Evolutionary conservation across 2,329 filamentous ascomycete genomes (phyloP).

Genomic region (Talaromyces sp.): DNA sequence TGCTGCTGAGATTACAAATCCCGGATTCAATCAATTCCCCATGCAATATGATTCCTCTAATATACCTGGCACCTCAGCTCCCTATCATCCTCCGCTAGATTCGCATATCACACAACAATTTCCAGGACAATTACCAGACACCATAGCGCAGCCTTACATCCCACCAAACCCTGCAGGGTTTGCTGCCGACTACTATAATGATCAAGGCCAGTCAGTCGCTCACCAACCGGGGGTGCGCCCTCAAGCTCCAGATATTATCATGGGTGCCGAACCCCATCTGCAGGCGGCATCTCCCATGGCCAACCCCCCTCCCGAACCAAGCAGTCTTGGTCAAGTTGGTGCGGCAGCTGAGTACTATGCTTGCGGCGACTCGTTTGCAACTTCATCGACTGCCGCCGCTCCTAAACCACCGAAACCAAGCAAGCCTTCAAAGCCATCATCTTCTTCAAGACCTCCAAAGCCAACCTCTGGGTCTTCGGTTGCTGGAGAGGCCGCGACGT

Average conservation of each 20-base stretch:
- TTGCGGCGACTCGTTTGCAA: constrained; percentile 20
- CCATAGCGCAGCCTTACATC: constrained; percentile 46
- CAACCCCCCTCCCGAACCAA: constrained; percentile 59
- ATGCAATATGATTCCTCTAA: constrained; percentile 30
- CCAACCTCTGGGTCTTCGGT: constrained; percentile 12
- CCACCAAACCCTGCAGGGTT: constrained; percentile 50
- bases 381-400: constrained; percentile 24
- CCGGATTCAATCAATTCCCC: constrained; percentile 35
- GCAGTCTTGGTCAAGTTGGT: constrained; percentile 43
- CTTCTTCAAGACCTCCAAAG: constrained; percentile 10
- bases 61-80: constrained; percentile 25
- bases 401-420: constrained; percentile 29
- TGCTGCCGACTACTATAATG: constrained; percentile 61
- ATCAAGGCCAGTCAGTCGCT: constrained; percentile 59
- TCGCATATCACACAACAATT: constrained; percentile 57
- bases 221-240: constrained; percentile 60
- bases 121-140: constrained; percentile 47
- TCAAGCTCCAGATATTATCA: constrained; percentile 51
- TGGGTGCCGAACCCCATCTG: constrained; percentile 56
- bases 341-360: constrained; percentile 59
- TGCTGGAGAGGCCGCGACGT: constrained; percentile 36
- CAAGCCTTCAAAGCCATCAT: constrained; percentile 31
- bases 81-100: constrained; percentile 34
- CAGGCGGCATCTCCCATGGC: constrained; percentile 50
- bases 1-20: constrained; percentile 29